Evolutionary conservation across 345 rosid species (phyloP), one percentile per base, ranked within the genome.

Genomic region (Lumnitzera littorea): DNA sequence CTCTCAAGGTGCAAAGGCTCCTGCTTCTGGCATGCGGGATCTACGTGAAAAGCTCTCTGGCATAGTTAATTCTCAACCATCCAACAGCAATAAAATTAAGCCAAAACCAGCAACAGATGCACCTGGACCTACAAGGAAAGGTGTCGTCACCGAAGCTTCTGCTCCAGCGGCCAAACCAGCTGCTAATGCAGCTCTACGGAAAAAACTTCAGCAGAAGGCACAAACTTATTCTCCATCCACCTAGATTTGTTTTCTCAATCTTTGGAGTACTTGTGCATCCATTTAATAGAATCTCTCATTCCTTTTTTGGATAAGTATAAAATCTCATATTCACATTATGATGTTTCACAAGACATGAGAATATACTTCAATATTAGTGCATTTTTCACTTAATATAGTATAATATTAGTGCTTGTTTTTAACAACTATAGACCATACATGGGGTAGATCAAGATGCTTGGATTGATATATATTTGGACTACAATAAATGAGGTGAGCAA

Each of bases 1-100:
- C 48, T 64, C 91, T 48, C 87, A 81, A 65, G 67, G 78, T 64
- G 80, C 77, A 64, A 80, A 76, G 66, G 83, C 81, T 24, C 61
- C 80, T 57, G 64, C 61, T 74, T 72, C 90, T 23, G 84, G 89
- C 14, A 58, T 74, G 49, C 67, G 77, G 64, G 99, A 95, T 81
- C 76, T 95, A 56, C 87, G 99, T 17, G 98, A 95, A 67, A 84
- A 85, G 77, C 83, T 95, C 55, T 86, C 98, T 51, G 99, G 99
- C 47, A 81, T 87, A 24, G 80, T 77, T 80, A 79, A 67, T 80
- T 15, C 63, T 23, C 98, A 77, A 58, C 84, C 84, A 0, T 46
- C 64, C 43, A 86, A 81, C 73, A 57, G 56, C 55, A 92, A 81
- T 75, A 85, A 70, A 1, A 61, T 73, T 41, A 80, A 49, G 52